phyloP scores from a whole-genome alignment of 1,284 basidiomycete species.

The Trichosporon sp. region DNA sequence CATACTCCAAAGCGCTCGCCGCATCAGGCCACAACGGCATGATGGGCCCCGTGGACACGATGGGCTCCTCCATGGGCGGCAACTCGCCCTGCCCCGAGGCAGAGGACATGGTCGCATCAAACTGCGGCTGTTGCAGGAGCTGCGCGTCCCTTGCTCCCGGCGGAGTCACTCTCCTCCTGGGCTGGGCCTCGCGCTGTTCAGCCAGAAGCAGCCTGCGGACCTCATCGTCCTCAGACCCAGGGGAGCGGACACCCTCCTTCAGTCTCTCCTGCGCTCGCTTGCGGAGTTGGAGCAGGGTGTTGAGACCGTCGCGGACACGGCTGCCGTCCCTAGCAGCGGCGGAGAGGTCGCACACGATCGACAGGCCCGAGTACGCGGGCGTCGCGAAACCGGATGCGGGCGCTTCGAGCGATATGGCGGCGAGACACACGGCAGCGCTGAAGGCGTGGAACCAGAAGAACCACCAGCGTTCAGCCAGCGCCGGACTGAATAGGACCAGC shows the following conservation, averaged over 20 bases:
- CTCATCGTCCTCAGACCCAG: slow-evolving; percentile 24
- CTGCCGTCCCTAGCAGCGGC: slow-evolving; percentile 49
- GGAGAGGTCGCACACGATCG: slow-evolving; percentile 52
- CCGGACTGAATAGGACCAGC: slow-evolving; percentile 54
- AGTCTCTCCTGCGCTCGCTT: slow-evolving; percentile 46
- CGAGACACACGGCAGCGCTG: slow-evolving; percentile 51
- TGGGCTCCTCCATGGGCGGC: slow-evolving; percentile 8
- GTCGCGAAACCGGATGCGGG: slow-evolving; percentile 53
- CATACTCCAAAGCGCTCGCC: slow-evolving; percentile 23
- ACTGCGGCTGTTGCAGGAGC: neutral
- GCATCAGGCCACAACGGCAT: slow-evolving; percentile 29
- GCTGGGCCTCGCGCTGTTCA: neutral
- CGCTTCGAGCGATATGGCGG: slow-evolving; percentile 52
- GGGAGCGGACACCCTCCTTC: slow-evolving; percentile 16
- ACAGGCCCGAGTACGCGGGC: slow-evolving; percentile 49
- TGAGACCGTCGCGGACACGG: slow-evolving; percentile 52
- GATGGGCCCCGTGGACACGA: slow-evolving; percentile 21
- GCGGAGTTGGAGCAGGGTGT: slow-evolving; percentile 47
- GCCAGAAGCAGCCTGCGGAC: slow-evolving; percentile 26
- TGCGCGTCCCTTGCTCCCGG: neutral
- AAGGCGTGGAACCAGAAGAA: slow-evolving; percentile 57
- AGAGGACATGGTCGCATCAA: neutral
- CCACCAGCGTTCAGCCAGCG: slow-evolving; percentile 53
- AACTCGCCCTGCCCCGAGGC: neutral
- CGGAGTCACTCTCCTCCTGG: neutral